phyloP scores from a whole-genome alignment of 2,329 filamentous ascomycete species.

The Colletotrichum aenigma region DNA sequence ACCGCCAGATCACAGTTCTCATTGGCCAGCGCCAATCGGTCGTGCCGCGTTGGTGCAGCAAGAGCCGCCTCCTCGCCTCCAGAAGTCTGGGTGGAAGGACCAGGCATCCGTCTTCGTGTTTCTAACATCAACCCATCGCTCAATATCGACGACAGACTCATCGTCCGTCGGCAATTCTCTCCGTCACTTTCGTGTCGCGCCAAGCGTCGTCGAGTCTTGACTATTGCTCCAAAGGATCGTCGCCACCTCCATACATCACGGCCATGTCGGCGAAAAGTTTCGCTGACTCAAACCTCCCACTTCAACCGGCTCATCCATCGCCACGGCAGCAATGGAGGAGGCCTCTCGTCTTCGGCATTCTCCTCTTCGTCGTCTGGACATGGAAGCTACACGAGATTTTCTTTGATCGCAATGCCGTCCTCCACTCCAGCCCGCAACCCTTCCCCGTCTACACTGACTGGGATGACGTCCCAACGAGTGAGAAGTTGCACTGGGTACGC shows the following conservation, averaged over 20 bases:
- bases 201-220: neutral
- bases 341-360: neutral
- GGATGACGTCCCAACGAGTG: slow-evolving; percentile 45
- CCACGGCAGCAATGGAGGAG: neutral
- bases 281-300: slow-evolving; percentile 6
- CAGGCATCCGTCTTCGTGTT: neutral
- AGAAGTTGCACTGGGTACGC: slow-evolving; percentile 47
- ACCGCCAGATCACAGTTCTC: neutral
- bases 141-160: neutral
- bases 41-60: neutral
- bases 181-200: neutral
- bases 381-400: slow-evolving; percentile 3
- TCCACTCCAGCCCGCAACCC: neutral
- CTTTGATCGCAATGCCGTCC: neutral
- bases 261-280: slow-evolving; percentile 13
- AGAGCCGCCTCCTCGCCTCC: neutral
- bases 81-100: neutral
- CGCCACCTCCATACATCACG: neutral
- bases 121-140: neutral
- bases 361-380: neutral
- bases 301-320: neutral
- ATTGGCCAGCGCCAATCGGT: neutral
- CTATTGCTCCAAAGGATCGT: neutral
- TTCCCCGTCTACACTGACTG: slow-evolving; percentile 16
- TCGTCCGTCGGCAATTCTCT: neutral